Evolutionary conservation across 2,329 filamentous ascomycete genomes (phyloP), one percentile per base, ranked within the genome.

Genomic region (Penicillium janthinellum): DNA sequence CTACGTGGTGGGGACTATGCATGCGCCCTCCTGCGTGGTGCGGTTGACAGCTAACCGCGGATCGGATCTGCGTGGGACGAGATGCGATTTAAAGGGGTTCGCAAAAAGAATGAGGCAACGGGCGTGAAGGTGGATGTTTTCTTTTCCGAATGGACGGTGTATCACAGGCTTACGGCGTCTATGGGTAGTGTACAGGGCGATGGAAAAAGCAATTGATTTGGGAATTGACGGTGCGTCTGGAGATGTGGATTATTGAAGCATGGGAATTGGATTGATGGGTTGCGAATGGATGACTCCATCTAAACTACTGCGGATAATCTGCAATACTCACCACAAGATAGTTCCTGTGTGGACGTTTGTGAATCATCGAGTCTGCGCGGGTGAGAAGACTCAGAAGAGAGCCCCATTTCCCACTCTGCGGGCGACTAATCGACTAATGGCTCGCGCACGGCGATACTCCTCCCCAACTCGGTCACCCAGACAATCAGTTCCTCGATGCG

Each of bases 1-100:
- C 56, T 60, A 50, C 56, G 41, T 58, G 59, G 39, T 56, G 59
- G 49, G 35, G 14, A 31, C 41, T 50, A 56, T 65, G 63, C 54
- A 57, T 60, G 58, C 58, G 49, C 37, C 42, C 42, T 48, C 50
- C 20, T 49, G 22, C 12, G n/a, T 1, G 14, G 41, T 28, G 45
- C 53, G 44, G 58, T 52, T 62, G 59, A 60, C 60, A 63, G 61
- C 56, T 61, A 49, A 51, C 45, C 45, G 49, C 37, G 31, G 38
- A 51, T 37, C 48, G 31, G 48, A 28, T 28, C 34, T 25, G 20
- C 22, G 22, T 15, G 10, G 11, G 20, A 44, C 5, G 34, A 38
- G n/a, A 50, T n/a, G 38, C 31, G 38, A 51, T 51, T 51, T 25
- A 37, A 51, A 39, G 51, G 52, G 37, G 37, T 22, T 22, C 53